Conservation (phyloP, 2,329 filamentous ascomycete genomes). For the Aspergillus pseudoterreus region DNA sequence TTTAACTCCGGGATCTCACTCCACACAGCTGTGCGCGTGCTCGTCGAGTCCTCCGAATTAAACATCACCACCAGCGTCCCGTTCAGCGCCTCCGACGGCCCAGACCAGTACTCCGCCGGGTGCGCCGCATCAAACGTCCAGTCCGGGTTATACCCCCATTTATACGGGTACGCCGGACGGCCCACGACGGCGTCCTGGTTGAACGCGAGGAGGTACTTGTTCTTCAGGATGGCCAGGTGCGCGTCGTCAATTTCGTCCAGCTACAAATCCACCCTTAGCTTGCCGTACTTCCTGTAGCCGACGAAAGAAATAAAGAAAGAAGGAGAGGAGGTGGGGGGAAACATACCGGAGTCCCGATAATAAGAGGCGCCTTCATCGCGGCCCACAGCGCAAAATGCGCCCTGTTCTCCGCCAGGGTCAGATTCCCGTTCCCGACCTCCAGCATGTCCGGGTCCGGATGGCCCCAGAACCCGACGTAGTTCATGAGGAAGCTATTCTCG, state of each 20-base stretch:
- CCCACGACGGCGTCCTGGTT: constrained; percentile 47
- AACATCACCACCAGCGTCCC: constrained; percentile 31
- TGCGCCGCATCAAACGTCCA: constrained; percentile 31
- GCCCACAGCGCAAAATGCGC: constrained; percentile 54
- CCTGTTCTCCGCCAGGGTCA: constrained; percentile 45
- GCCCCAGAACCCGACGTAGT: constrained; percentile 47
- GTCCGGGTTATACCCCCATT: constrained; percentile 34
- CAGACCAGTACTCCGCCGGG: constrained; percentile 36
- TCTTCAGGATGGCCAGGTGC: constrained; percentile 43
- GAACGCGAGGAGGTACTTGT: constrained; percentile 38
- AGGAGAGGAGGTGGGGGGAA: background rate
- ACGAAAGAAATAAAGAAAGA: no score
- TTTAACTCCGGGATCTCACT: constrained; percentile 28
- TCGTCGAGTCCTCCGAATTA: constrained; percentile 23
- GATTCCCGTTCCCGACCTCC: constrained; percentile 49
- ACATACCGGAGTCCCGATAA: constrained; percentile 44
- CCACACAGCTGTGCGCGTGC: constrained; percentile 26
- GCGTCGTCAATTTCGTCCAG: constrained; percentile 25
- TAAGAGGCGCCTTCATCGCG: constrained; percentile 48
- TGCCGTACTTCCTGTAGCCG: background rate
- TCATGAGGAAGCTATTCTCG: constrained; percentile 46
- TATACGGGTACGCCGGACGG: constrained; percentile 41
- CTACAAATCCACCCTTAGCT: background rate
- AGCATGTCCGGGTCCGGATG: constrained; percentile 51
- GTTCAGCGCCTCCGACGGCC: constrained; percentile 23